Percentiles rank a stretch among this genome's conserved stretches.
Conservation (phyloP, 2,329 filamentous ascomycete genomes). For the Fusarium xyrophilum region DNA sequence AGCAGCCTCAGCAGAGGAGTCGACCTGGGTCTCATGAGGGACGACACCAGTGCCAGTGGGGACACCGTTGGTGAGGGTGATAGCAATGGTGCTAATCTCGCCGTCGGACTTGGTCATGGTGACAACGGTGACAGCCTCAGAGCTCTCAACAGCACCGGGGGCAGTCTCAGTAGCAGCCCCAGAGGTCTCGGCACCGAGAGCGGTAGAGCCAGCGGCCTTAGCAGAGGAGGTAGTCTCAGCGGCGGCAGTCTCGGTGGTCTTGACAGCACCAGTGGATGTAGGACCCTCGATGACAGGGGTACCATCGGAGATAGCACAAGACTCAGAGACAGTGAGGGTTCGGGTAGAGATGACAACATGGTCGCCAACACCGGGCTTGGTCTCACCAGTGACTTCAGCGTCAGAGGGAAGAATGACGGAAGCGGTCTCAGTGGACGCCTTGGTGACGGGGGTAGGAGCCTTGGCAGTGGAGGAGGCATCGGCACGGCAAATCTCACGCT, state of each 20-base stretch:
- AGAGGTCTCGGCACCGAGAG: slow-evolving; percentile 25
- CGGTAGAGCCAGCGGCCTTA: slow-evolving; percentile 13
- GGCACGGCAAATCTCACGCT: slow-evolving; percentile 36
- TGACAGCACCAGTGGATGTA: slow-evolving; percentile 21
- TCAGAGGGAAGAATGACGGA: slow-evolving; percentile 39
- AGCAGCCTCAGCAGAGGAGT: neutral
- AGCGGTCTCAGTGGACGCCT: slow-evolving; percentile 39
- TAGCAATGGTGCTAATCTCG: slow-evolving; percentile 19
- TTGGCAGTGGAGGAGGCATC: slow-evolving; percentile 37
- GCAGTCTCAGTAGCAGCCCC: slow-evolving; percentile 10
- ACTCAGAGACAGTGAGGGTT: slow-evolving; percentile 40
- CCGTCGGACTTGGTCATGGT: slow-evolving; percentile 33
- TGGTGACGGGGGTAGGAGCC: slow-evolving; percentile 22
- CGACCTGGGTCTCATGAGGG: slow-evolving; percentile 6
- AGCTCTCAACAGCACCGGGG: slow-evolving; percentile 6
- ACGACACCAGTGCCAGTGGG: slow-evolving; percentile 25
- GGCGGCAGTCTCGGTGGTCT: slow-evolving; percentile 14
- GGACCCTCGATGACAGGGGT: slow-evolving; percentile 33
- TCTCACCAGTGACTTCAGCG: slow-evolving; percentile 22
- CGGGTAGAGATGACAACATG: slow-evolving; percentile 38
- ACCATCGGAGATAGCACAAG: slow-evolving; percentile 37
- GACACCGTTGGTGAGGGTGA: slow-evolving; percentile 23
- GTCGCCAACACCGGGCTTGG: slow-evolving; percentile 33
- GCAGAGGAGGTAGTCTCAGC: slow-evolving; percentile 16
- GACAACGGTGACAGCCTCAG: slow-evolving; percentile 18